A percentile compares a stretch with the other conserved stretches of the same genome.
phyloP scores from a whole-genome alignment of 2,329 filamentous ascomycete species.

The Lachnellula cervina region DNA sequence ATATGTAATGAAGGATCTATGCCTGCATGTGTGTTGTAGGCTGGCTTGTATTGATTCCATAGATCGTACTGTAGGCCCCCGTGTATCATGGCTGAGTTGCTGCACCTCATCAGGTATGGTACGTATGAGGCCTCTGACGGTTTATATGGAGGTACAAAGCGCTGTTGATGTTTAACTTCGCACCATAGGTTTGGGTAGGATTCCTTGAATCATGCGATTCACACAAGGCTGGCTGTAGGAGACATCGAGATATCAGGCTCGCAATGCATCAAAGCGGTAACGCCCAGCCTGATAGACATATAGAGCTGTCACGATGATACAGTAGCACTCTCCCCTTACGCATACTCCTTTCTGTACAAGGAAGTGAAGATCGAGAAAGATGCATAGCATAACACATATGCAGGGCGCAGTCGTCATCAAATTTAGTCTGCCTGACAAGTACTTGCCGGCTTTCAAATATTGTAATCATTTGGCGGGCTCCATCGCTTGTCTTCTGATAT shows the following conservation, averaged over 20 bases:
- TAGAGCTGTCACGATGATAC: not conserved
- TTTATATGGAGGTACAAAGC: not conserved
- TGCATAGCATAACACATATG: no score
- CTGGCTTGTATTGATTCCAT: not conserved
- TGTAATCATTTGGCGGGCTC: no score
- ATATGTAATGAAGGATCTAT: not conserved
- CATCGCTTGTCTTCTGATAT: no score
- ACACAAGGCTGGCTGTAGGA: not conserved
- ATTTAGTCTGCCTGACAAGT: no score
- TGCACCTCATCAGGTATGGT: not conserved
- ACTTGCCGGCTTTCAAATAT: no score
- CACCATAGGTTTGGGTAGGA: not conserved
- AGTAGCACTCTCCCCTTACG: not conserved
- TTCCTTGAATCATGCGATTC: not conserved
- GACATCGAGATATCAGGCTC: not conserved
- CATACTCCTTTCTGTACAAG: not conserved
- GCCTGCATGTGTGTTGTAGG: not conserved
- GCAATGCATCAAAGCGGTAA: slow-evolving; percentile 1
- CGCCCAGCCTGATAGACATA: not conserved
- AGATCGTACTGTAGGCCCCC: not conserved
- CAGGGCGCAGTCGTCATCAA: no score
- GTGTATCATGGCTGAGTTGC: not conserved
- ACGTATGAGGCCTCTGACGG: not conserved
- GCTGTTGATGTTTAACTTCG: not conserved
- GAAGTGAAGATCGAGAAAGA: not conserved